These are phyloP conservation scores for Sporothrix luriei DNA, from an alignment of 2,329 filamentous ascomycete genomes.

Conservation along the genomic window DNA sequence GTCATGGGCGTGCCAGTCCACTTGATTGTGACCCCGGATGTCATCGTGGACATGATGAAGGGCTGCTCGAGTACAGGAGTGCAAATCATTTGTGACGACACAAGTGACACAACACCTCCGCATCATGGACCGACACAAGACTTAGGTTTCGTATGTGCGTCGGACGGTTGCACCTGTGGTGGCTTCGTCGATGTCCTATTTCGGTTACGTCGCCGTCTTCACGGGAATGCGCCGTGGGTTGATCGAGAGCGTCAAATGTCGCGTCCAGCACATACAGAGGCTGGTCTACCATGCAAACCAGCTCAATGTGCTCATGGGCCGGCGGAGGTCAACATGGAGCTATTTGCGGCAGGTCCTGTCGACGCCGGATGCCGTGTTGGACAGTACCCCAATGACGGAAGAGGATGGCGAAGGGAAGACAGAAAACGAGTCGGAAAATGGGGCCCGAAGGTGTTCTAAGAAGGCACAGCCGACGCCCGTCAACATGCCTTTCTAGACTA, in stretches of 20 bases:
- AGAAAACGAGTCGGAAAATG: not conserved
- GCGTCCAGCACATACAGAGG: slow-evolving; percentile 42
- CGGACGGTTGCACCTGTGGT: not conserved
- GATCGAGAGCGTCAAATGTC: slow-evolving; percentile 29
- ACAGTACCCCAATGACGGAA: not conserved
- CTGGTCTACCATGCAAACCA: slow-evolving; percentile 41
- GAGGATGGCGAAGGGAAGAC: not conserved
- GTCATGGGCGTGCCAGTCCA: not conserved
- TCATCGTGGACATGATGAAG: not conserved
- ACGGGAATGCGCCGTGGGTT: not conserved
- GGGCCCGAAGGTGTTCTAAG: too few species aligned
- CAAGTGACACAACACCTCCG: not conserved
- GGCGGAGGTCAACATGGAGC: slow-evolving; percentile 38
- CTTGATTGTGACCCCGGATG: not conserved
- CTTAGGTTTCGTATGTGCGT: too few species aligned
- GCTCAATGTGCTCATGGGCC: slow-evolving; percentile 36
- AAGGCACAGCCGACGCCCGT: not conserved
- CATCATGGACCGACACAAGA: not conserved
- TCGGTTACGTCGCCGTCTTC: not conserved
- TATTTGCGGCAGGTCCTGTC: slow-evolving; percentile 38
- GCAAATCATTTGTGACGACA: not conserved
- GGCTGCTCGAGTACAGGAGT: not conserved
- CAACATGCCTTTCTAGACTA: slow-evolving; percentile 7
- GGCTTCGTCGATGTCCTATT: not conserved
- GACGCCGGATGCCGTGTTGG: not conserved